Percentiles rank a stretch among this genome's conserved stretches.
Conservation (phyloP, 1,139 yeast genomes). For the Chernovozyma aurita region DNA sequence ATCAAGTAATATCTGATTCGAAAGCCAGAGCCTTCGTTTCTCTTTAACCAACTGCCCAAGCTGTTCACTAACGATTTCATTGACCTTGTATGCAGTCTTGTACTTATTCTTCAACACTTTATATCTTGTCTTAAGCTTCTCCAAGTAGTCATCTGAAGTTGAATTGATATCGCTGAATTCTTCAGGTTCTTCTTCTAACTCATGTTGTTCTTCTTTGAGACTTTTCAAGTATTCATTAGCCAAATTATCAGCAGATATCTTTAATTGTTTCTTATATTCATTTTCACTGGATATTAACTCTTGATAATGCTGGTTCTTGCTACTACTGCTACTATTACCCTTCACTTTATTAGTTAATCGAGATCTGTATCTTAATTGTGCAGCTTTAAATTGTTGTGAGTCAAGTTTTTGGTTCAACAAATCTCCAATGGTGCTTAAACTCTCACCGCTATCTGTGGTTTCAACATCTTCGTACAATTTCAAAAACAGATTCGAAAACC, state of each 20-base stretch:
- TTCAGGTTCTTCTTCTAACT: background rate
- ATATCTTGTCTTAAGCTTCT: conserved; percentile 4
- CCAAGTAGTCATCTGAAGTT: conserved; percentile 6
- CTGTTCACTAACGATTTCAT: conserved; percentile 40
- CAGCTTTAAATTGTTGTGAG: conserved; percentile 32
- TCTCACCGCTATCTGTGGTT: background rate
- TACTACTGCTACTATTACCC: no score
- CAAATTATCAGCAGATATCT: conserved; percentile 1
- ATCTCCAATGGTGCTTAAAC: background rate
- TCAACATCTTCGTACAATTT: conserved; percentile 11
- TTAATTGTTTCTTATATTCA: conserved; percentile 1
- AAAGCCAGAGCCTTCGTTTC: conserved; percentile 47
- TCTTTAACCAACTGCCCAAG: conserved; percentile 31
- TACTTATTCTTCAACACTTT: conserved; percentile 4
- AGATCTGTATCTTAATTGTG: conserved; percentile 27
- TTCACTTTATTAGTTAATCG: conserved; percentile 13
- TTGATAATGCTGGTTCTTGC: no score
- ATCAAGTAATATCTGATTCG: conserved; percentile 57
- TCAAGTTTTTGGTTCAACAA: conserved; percentile 29
- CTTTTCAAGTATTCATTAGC: background rate
- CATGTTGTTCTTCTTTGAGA: background rate
- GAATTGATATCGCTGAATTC: background rate
- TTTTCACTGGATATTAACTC: conserved; percentile 1
- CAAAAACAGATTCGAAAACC: conserved; percentile 33
- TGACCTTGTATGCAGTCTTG: conserved; percentile 46